phyloP scores from a whole-genome alignment of 345 rosid genomes.

The Laguncularia racemosa region DNA sequence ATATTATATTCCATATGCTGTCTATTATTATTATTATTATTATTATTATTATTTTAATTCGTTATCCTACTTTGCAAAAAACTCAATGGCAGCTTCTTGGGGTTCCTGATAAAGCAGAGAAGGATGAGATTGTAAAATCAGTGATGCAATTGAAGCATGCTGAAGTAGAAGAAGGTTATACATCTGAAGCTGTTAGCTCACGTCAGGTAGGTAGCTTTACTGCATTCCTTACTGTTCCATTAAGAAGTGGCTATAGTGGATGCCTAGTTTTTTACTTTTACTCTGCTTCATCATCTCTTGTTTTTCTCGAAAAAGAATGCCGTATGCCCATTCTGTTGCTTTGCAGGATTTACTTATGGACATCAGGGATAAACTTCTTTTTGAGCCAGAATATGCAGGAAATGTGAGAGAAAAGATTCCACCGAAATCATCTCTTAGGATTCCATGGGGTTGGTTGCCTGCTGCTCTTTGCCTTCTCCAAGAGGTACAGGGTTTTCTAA shows the following conservation, averaged over 20 bases:
- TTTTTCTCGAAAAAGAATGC: neutral
- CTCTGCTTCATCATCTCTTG: neutral
- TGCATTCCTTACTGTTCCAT: neutral
- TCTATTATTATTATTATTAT: no score
- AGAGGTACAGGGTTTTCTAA: conserved; percentile 44
- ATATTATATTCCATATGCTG: no score
- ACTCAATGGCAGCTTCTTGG: conserved; percentile 56
- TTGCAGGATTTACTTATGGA: conserved; percentile 85
- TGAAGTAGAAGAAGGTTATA: conserved; percentile 88
- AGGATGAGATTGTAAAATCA: conserved; percentile 86
- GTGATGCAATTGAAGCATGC: conserved; percentile 64
- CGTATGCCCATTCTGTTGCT: no score
- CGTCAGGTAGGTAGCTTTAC: conserved; percentile 55
- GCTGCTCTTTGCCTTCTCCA: conserved; percentile 93
- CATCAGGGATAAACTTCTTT: conserved; percentile 87
- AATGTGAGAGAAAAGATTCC: conserved; percentile 55
- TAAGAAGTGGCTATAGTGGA: neutral
- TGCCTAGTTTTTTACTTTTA: neutral
- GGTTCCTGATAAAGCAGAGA: conserved; percentile 65
- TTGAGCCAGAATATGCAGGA: conserved; percentile 96
- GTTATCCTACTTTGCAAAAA: no score
- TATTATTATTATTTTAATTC: no score
- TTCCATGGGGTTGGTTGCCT: conserved; percentile 86
- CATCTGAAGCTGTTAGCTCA: conserved; percentile 53
- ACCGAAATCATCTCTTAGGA: conserved; percentile 68